Conservation (phyloP, 441 rosid species). For the Arabidopsis hybrid region DNA sequence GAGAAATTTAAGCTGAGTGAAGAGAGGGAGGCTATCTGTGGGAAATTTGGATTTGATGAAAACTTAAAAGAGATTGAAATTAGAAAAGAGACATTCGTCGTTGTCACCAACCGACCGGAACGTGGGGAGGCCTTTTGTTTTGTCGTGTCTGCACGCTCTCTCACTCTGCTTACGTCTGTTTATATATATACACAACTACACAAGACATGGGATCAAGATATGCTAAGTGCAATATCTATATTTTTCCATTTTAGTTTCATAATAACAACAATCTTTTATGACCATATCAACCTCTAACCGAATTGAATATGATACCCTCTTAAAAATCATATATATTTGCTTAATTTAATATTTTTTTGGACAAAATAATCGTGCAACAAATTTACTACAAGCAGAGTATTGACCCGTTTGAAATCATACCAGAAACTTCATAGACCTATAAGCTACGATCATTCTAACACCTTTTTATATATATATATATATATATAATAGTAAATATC, state of each 20-base stretch:
- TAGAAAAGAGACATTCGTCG: slow-evolving; percentile 31
- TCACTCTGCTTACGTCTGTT: slow-evolving; percentile 33
- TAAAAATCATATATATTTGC: neutral
- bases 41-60: slow-evolving; percentile 25
- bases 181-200: slow-evolving; percentile 4
- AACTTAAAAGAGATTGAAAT: slow-evolving; percentile 34
- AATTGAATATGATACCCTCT: neutral
- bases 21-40: slow-evolving; percentile 27
- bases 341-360: neutral
- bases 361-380: neutral
- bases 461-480: neutral
- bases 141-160: slow-evolving; percentile 82
- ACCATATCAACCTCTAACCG: slow-evolving; percentile 26
- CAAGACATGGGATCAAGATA: slow-evolving; percentile 39
- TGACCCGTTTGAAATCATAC: neutral
- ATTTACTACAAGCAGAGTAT: slow-evolving; percentile 3
- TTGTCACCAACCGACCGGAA: slow-evolving; percentile 74
- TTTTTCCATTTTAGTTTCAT: slow-evolving; percentile 17
- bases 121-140: slow-evolving; percentile 57
- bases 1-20: slow-evolving; percentile 29
- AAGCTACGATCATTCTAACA: neutral
- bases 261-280: neutral
- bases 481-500: neutral
- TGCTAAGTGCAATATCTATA: slow-evolving; percentile 31
- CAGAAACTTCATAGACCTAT: neutral